These are phyloP conservation scores for Primulina huaijiensis DNA, from an alignment of 257 asterid species.

Conservation along the genomic window DNA sequence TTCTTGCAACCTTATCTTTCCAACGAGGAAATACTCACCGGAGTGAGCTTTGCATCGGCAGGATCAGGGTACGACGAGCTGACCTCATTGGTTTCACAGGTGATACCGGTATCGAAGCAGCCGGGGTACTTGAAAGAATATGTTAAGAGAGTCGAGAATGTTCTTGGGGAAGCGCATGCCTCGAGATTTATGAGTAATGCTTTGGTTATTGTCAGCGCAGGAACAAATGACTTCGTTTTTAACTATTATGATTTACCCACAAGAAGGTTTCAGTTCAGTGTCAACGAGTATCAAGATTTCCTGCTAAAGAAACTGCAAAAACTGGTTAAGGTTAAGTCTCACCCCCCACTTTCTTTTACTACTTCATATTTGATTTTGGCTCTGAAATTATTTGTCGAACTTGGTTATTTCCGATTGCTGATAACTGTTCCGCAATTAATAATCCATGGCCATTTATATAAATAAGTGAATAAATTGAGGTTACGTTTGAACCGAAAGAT, in stretches of 20 bases:
- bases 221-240: constrained; percentile 57
- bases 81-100: constrained; percentile 42
- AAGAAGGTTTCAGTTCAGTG: constrained; percentile 41
- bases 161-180: constrained; percentile 45
- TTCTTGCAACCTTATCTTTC: constrained; percentile 57
- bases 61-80: constrained; percentile 73
- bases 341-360: neutral
- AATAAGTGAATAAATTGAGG: too few relatives aligned
- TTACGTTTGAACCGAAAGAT: too few relatives aligned
- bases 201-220: constrained; percentile 59
- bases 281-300: constrained; percentile 49
- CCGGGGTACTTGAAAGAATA: constrained; percentile 34
- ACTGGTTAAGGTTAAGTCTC: constrained; percentile 46
- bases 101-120: constrained; percentile 54
- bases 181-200: constrained; percentile 34
- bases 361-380: neutral
- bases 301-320: constrained; percentile 42
- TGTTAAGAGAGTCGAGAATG: constrained; percentile 33
- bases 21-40: constrained; percentile 44
- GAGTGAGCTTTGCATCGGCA: constrained; percentile 77
- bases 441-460: too few relatives aligned
- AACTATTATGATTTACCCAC: constrained; percentile 55
- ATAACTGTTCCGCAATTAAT: too few relatives aligned
- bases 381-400: too few relatives aligned
- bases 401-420: too few relatives aligned